Evolutionary conservation across 2,329 filamentous ascomycete genomes (phyloP).

Genomic region (Neurospora sp.): DNA sequence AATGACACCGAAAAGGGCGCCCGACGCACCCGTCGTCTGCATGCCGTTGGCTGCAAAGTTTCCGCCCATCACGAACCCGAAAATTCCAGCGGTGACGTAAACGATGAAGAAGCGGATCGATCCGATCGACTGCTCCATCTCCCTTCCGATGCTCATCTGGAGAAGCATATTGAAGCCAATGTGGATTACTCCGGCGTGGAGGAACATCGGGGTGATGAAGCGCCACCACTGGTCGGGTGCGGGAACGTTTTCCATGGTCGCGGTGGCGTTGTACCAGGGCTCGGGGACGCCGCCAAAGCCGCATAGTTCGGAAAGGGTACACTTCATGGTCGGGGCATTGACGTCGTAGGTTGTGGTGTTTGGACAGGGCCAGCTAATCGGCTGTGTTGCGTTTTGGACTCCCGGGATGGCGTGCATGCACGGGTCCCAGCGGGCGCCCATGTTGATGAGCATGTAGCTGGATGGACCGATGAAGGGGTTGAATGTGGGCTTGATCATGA

Average conservation of each 20-base stretch:
- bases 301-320: conserved; percentile 74
- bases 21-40: conserved; percentile 80
- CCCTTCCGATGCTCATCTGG: conserved; percentile 78
- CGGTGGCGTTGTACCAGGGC: conserved; percentile 43
- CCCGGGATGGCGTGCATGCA: conserved; percentile 82
- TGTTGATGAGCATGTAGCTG: conserved; percentile 82
- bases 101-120: conserved; percentile 80
- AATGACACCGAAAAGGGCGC: conserved; percentile 82
- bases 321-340: conserved; percentile 40
- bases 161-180: conserved; percentile 93
- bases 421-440: conserved; percentile 85
- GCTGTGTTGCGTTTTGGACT: conserved; percentile 42
- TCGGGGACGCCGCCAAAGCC: conserved; percentile 71
- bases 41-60: conserved; percentile 81
- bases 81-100: conserved; percentile 85
- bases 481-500: conserved; percentile 73
- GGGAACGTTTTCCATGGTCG: conserved; percentile 35
- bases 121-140: conserved; percentile 88
- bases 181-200: conserved; percentile 88
- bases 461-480: conserved; percentile 98
- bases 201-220: conserved; percentile 91
- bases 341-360: conserved; percentile 56
- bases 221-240: conserved; percentile 92
- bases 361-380: conserved; percentile 67
- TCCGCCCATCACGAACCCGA: conserved; percentile 88